Percentiles rank a stretch among this genome's conserved stretches.
These are phyloP conservation scores for Penicillium tannophilum DNA, from an alignment of 495 filamentous ascomycete genomes.

Conservation along the genomic window DNA sequence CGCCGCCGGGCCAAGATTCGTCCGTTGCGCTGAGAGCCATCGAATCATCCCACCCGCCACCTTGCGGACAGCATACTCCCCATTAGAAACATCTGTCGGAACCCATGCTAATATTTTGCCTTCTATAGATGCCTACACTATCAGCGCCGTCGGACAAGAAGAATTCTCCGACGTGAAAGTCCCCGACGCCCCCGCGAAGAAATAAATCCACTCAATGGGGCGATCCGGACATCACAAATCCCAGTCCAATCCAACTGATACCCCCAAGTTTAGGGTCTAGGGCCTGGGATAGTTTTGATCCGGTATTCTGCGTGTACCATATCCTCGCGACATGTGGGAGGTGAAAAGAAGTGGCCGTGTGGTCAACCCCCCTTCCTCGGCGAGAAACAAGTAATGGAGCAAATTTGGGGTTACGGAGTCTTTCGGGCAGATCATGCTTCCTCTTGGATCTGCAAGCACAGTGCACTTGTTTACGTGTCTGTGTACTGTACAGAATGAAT, in stretches of 20 bases:
- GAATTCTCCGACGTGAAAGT: conserved; percentile 96
- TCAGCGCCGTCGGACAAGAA: conserved; percentile 88
- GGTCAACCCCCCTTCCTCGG: conserved; percentile 4
- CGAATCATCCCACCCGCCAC: not conserved
- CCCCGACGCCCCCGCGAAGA: conserved; percentile 65
- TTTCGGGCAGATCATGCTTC: conserved; percentile 23
- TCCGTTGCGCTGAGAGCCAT: not conserved
- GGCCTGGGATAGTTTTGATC: not conserved
- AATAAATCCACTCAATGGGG: conserved; percentile 14
- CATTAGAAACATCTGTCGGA: not conserved
- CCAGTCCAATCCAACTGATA: not conserved
- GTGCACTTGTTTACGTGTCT: conserved; percentile 20
- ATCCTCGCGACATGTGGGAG: conserved; percentile 15
- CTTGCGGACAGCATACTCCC: not conserved
- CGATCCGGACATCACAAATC: not conserved
- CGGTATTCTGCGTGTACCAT: conserved; percentile 21
- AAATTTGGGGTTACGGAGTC: conserved; percentile 32
- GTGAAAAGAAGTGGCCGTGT: conserved; percentile 3
- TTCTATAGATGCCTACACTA: conserved; percentile 77
- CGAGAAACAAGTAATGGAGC: conserved; percentile 23
- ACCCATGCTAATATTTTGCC: not conserved
- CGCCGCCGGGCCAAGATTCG: not conserved
- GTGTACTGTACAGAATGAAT: conserved; percentile 24
- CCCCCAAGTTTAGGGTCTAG: not conserved
- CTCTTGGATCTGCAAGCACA: conserved; percentile 20